These are phyloP conservation scores for Cytidiella melzeri DNA, from an alignment of 768 basidiomycete genomes.

Conservation along the genomic window DNA sequence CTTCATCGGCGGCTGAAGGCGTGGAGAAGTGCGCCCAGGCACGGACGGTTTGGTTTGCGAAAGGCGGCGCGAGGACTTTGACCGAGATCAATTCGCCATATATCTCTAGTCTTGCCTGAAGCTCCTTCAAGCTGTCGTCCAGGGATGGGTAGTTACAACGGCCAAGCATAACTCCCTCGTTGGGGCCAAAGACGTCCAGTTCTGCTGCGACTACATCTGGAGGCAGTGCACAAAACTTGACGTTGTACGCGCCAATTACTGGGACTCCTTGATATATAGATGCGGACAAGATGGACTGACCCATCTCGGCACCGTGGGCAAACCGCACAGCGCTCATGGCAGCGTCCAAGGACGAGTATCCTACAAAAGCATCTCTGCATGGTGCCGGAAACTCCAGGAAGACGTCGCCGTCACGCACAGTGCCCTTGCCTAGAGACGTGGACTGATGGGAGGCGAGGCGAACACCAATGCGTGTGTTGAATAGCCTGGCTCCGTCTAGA, in stretches of 20 bases:
- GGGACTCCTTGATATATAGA: conserved; percentile 51
- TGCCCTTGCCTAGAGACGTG: conserved; percentile 26
- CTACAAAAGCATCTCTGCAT: conserved; percentile 49
- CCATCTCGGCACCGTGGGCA: conserved; percentile 31
- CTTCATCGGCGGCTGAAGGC: conserved; percentile 44
- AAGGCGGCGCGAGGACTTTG: conserved; percentile 45
- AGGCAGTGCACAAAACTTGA: conserved; percentile 54
- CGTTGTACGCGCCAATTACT: conserved; percentile 50
- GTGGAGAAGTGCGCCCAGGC: conserved; percentile 53
- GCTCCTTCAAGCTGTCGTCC: conserved; percentile 29
- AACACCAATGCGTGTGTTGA: conserved; percentile 36
- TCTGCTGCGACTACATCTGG: conserved; percentile 33
- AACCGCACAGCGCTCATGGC: conserved; percentile 47
- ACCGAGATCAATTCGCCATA: conserved; percentile 37
- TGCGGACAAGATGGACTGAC: conserved; percentile 40
- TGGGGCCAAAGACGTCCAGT: conserved; percentile 39
- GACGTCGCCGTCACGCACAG: conserved; percentile 48
- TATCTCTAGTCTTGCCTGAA: conserved; percentile 32
- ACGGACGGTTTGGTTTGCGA: conserved; percentile 40
- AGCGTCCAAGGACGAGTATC: conserved; percentile 44
- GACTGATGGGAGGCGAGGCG: conserved; percentile 39
- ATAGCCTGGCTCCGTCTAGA: conserved; percentile 42
- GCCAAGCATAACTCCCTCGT: conserved; percentile 46
- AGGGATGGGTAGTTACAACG: conserved; percentile 39
- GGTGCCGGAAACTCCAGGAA: conserved; percentile 59